Evolutionary conservation across 768 basidiomycete species (phyloP).

Genomic region (Tulasnella calospora): DNA sequence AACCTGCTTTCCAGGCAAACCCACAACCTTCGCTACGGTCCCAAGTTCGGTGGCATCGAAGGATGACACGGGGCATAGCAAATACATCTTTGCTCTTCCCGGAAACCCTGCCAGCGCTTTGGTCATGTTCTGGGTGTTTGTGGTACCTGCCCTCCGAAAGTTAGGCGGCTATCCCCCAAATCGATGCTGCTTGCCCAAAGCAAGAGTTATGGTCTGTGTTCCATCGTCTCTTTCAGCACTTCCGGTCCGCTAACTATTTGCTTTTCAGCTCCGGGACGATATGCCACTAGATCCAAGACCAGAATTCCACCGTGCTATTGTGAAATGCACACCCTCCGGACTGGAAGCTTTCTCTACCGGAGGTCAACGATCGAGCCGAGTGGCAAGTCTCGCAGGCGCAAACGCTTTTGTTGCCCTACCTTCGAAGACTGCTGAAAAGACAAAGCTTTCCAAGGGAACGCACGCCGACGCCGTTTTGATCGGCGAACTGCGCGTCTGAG

Average conservation of each 20-base stretch:
- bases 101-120: constrained; percentile 87
- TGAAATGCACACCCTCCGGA: constrained; percentile 44
- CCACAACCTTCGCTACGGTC: constrained; percentile 83
- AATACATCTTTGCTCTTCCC: constrained; percentile 76
- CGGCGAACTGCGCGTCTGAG: constrained; percentile 46
- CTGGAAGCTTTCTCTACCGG: constrained; percentile 75
- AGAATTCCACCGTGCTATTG: constrained; percentile 76
- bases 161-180: constrained; percentile 62
- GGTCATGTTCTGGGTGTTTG: constrained; percentile 80
- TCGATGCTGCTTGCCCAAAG: constrained; percentile 54
- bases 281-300: constrained; percentile 69
- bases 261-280: constrained; percentile 34
- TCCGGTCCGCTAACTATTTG: neutral
- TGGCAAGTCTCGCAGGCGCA: constrained; percentile 72
- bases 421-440: constrained; percentile 36
- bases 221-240: neutral
- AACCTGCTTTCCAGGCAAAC: constrained; percentile 50
- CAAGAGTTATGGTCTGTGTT: constrained; percentile 53
- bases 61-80: constrained; percentile 38
- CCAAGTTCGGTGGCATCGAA: constrained; percentile 37
- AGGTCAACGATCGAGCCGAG: constrained; percentile 78
- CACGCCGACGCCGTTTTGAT: constrained; percentile 59
- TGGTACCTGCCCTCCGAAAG: constrained; percentile 68
- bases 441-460: constrained; percentile 51
- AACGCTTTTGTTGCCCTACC: constrained; percentile 76